Percentiles rank a stretch among this genome's conserved stretches.
These are phyloP conservation scores for Pleurotus ostreatus DNA, from an alignment of 768 basidiomycete genomes.

Conservation along the genomic window DNA sequence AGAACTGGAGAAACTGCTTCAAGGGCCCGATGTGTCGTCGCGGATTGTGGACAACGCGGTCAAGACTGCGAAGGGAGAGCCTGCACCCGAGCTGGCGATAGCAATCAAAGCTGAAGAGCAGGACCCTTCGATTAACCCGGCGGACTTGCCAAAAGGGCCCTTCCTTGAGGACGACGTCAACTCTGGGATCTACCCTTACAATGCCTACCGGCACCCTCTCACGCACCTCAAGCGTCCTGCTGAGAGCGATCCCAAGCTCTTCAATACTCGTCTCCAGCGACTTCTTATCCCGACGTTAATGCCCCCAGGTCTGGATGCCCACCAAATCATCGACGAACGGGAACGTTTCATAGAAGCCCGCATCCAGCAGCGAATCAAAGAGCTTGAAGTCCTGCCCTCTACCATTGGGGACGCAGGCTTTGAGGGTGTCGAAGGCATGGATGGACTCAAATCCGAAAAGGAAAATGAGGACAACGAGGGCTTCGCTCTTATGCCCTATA, in stretches of 20 bases:
- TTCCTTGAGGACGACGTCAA: constrained; percentile 76
- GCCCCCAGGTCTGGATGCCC: constrained; percentile 90
- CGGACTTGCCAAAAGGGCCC: constrained; percentile 67
- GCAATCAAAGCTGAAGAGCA: constrained; percentile 55
- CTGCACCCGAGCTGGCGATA: background rate
- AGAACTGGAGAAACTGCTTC: constrained; percentile 63
- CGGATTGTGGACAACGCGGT: constrained; percentile 73
- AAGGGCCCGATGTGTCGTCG: constrained; percentile 54
- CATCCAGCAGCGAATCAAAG: constrained; percentile 81
- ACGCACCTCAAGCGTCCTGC: constrained; percentile 67
- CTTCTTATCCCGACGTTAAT: constrained; percentile 85
- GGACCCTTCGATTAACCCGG: constrained; percentile 40
- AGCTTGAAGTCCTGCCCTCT: constrained; percentile 76
- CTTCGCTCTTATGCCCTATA: constrained; percentile 43
- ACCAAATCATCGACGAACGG: constrained; percentile 86
- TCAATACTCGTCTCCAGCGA: constrained; percentile 72
- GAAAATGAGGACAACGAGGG: constrained; percentile 29
- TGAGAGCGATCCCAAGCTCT: constrained; percentile 56
- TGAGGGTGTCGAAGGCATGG: constrained; percentile 38
- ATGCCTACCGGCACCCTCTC: constrained; percentile 84
- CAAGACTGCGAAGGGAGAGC: constrained; percentile 59
- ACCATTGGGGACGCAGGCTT: constrained; percentile 78
- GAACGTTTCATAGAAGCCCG: constrained; percentile 89
- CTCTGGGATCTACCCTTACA: constrained; percentile 89
- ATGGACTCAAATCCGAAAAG: constrained; percentile 40